These are phyloP conservation scores for Fragilaria crotonensis DNA, from an alignment of 108 stramenopile genomes.

Conservation along the genomic window DNA sequence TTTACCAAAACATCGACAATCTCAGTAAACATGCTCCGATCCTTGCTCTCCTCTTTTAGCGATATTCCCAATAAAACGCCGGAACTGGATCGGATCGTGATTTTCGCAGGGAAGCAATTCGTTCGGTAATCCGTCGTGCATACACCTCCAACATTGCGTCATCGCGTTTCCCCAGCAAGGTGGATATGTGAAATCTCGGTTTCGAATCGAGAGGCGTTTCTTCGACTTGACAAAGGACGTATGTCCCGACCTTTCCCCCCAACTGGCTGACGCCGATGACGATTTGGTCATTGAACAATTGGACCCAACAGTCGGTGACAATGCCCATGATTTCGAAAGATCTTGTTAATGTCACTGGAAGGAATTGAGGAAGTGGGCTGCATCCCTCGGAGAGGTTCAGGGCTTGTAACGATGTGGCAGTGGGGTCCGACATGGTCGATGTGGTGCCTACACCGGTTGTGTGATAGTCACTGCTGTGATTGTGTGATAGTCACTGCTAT, in stretches of 20 bases:
- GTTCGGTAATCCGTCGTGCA: conserved; percentile 22
- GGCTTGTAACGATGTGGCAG: background rate
- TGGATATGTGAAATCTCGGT: conserved; percentile 21
- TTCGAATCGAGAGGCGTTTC: conserved; percentile 22
- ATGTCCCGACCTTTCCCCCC: conserved; percentile 25
- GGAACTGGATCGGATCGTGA: background rate
- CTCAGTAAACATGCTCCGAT: conserved; percentile 16
- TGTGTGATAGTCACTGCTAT: too few species aligned
- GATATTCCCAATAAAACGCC: conserved; percentile 35
- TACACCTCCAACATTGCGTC: conserved; percentile 39
- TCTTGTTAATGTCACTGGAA: conserved; percentile 28
- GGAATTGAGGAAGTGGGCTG: conserved; percentile 4
- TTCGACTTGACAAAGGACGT: conserved; percentile 28
- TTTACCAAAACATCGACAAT: conserved; percentile 17
- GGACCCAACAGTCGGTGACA: conserved; percentile 32
- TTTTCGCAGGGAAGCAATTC: conserved; percentile 6
- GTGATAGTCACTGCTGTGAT: too few species aligned
- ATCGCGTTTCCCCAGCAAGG: conserved; percentile 31
- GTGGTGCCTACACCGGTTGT: too few species aligned
- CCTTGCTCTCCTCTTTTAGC: conserved; percentile 9
- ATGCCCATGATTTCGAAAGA: conserved; percentile 26
- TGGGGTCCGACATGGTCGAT: too few species aligned
- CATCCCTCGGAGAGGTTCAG: conserved; percentile 1
- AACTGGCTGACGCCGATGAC: conserved; percentile 36
- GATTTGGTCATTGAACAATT: conserved; percentile 41